phyloP scores from a whole-genome alignment of 306 rosid genomes.

The Clitoria ternatea region DNA sequence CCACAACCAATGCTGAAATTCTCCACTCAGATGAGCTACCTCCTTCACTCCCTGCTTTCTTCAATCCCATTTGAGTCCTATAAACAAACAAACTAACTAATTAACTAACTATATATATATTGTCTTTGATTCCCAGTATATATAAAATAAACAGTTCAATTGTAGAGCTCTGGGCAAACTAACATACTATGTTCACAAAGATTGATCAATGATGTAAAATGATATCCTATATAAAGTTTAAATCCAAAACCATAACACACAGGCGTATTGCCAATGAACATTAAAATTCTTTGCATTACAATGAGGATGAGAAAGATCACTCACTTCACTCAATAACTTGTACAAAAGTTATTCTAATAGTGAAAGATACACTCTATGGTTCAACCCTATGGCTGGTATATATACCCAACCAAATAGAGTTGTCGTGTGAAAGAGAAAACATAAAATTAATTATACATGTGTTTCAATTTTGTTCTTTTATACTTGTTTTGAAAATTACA shows the following conservation, averaged over 20 bases:
- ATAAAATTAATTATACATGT: no score
- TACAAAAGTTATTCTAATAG: neutral
- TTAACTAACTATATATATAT: no score
- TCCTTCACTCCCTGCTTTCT: neutral
- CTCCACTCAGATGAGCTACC: neutral
- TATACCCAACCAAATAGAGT: neutral
- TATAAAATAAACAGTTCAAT: neutral
- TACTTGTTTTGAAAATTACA: neutral
- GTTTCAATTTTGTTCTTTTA: neutral
- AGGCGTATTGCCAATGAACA: neutral
- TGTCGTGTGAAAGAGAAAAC: no score
- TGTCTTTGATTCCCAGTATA: no score
- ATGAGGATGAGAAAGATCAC: neutral
- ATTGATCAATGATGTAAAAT: no score
- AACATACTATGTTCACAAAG: no score
- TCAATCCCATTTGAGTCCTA: neutral
- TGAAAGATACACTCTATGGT: neutral
- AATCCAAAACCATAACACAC: neutral
- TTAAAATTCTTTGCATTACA: neutral
- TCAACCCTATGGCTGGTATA: neutral
- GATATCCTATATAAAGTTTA: no score
- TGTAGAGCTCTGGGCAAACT: no score
- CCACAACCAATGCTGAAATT: constrained; percentile 1
- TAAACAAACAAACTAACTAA: no score
- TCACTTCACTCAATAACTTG: neutral